Conservation (phyloP, 495 filamentous ascomycete species). For the Penicillium arizonense region DNA sequence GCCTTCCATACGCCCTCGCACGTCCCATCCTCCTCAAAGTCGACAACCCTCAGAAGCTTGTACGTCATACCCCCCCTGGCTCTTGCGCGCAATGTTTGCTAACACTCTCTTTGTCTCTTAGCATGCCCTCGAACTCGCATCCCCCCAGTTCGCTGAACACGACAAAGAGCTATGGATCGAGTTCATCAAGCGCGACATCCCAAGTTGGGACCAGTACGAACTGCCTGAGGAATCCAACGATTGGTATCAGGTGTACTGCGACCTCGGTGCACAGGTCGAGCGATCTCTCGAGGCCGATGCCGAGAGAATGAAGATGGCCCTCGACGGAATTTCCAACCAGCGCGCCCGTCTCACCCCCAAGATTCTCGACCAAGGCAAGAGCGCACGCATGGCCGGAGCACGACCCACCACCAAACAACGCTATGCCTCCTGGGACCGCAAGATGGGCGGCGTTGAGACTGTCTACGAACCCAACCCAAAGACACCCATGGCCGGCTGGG, state of each 20-base stretch:
- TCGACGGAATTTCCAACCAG: conserved; percentile 50
- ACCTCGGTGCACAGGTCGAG: conserved; percentile 42
- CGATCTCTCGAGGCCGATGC: conserved; percentile 48
- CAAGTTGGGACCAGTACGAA: conserved; percentile 55
- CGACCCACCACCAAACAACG: conserved; percentile 26
- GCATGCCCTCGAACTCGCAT: conserved; percentile 60
- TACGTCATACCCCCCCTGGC: conserved; percentile 22
- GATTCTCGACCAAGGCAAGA: conserved; percentile 31
- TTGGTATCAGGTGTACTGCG: conserved; percentile 66
- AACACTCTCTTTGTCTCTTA: conserved; percentile 14
- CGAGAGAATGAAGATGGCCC: conserved; percentile 44
- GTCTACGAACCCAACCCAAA: conserved; percentile 3
- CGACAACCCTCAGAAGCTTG: conserved; percentile 65
- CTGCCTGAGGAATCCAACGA: conserved; percentile 53
- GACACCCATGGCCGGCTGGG: neutral
- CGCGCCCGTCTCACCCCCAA: conserved; percentile 47
- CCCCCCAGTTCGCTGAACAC: conserved; percentile 61
- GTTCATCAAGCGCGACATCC: conserved; percentile 69
- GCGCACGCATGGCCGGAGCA: conserved; percentile 22
- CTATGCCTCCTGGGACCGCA: conserved; percentile 25
- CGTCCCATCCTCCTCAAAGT: conserved; percentile 60
- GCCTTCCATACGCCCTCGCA: conserved; percentile 59
- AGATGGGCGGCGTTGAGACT: conserved; percentile 23
- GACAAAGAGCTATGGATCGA: conserved; percentile 64
- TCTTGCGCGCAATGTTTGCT: neutral